Evolutionary conservation across 192 early-diverging fungal species (phyloP).

Genomic region (Coemansia sp.): DNA sequence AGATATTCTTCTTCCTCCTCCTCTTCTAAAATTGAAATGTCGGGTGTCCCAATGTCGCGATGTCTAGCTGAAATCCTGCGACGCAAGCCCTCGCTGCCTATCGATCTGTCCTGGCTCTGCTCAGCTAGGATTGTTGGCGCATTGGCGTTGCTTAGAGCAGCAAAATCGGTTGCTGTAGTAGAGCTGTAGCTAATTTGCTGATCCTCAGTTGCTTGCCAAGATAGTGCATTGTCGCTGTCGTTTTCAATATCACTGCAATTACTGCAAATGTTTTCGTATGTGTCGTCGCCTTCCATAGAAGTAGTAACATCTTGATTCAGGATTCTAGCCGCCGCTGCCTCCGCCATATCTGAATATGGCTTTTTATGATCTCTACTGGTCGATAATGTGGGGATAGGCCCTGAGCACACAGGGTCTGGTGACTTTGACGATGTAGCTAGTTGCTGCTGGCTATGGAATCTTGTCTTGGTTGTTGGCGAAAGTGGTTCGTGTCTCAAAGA

Average conservation of each 20-base stretch:
- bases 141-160: not conserved
- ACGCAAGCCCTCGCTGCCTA: slow-evolving; percentile 27
- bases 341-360: not conserved
- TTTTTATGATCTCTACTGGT: not conserved
- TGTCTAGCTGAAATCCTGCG: slow-evolving; percentile 27
- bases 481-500: not conserved
- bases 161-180: slow-evolving; percentile 1
- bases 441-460: slow-evolving; percentile 4
- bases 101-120: not conserved
- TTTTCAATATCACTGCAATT: slow-evolving; percentile 9
- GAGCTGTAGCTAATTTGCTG: not conserved
- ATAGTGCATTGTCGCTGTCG: not conserved
- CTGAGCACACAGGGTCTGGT: slow-evolving; percentile 2
- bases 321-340: not conserved
- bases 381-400: not conserved
- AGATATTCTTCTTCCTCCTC: slow-evolving; percentile 2
- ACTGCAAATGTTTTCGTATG: not conserved
- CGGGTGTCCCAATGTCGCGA: slow-evolving; percentile 34
- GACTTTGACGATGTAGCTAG: not conserved
- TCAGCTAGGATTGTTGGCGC: not conserved
- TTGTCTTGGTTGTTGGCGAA: not conserved
- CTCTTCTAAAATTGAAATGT: slow-evolving; percentile 18
- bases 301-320: not conserved
- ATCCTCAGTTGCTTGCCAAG: not conserved
- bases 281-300: not conserved